Evolutionary conservation across 768 basidiomycete species (phyloP), one percentile per base, ranked within the genome.

Genomic region (Coprinopsis strossmayeri): DNA sequence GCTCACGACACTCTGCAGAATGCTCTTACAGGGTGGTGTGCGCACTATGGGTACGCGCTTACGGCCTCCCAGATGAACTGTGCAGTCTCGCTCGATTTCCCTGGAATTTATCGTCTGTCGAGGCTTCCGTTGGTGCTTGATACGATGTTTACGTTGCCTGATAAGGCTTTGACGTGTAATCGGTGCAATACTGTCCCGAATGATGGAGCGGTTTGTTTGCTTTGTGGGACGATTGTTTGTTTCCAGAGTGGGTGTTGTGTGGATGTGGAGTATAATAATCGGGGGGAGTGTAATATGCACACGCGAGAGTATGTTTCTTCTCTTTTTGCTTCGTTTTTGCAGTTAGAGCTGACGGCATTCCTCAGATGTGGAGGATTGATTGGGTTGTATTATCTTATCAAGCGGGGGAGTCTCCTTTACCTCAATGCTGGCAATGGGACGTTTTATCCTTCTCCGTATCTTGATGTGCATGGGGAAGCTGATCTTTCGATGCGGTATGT

Each of bases 241-340:
- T 77, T 94, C 71, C 87, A 91, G 61, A 91, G 90, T 55, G 84
- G 93, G 53, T 99, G 96, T 59, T 99, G 96, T 62, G 70, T 74
- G 55, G 91, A 92, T 53, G 57, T 64, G 44, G 74, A 81, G 24
- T 79, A 82, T 35, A 74, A 71, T 15, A 70, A 74, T 13, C 69
- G 84, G 21, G 96, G 95, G 24, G 95, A 99, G 60, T 97, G 94
- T 63, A 99, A 97, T 62, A 79, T 88, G 74, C 96, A 98, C 61
- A 89, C 86, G 44, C 76, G 92, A 76, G 87, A 90, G 95, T 96
- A 60, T 61, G 92, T 82, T 5, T 26, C 27, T n/a, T n/a, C n/a
- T n/a, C n/a, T 47, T 5, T 49, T 25, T 55, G n/a, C 38, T 21
- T 26, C 23, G 18, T 34, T 18, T 5, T 18, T 32, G 45, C 23